phyloP scores from a whole-genome alignment of 2,329 filamentous ascomycete genomes.

The Aspergillus aculeatinus region DNA sequence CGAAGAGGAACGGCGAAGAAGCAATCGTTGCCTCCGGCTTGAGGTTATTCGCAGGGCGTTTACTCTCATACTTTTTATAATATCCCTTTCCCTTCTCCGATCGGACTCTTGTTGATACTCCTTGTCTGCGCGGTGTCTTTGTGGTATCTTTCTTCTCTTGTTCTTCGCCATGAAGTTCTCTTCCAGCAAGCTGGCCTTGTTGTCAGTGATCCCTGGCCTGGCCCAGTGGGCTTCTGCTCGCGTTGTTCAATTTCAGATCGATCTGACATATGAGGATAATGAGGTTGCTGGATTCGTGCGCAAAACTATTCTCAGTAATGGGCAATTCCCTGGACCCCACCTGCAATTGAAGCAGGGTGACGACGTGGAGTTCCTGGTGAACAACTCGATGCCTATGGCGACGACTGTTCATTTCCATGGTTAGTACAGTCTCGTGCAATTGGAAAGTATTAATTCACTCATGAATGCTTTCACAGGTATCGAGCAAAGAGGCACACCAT shows the following conservation, averaged over 20 bases:
- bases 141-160: background rate
- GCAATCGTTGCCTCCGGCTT: background rate
- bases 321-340: constrained; percentile 29
- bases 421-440: background rate
- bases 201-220: constrained; percentile 6
- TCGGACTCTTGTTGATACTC: background rate
- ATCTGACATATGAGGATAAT: constrained; percentile 27
- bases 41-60: background rate
- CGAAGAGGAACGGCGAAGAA: background rate
- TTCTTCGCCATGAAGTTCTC: constrained; percentile 1
- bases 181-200: constrained; percentile 3
- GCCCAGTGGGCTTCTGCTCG: constrained; percentile 11
- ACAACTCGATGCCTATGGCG: constrained; percentile 30
- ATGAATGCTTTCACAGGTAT: constrained; percentile 18
- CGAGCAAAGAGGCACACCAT: constrained; percentile 52
- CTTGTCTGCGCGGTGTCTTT: background rate
- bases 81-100: background rate
- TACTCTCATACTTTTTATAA: too few species aligned
- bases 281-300: constrained; percentile 25
- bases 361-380: constrained; percentile 29
- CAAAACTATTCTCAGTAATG: constrained; percentile 29
- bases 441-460: background rate
- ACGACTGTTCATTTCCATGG: constrained; percentile 35
- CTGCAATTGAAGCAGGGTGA: constrained; percentile 30
- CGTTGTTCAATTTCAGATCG: constrained; percentile 11